phyloP scores from a whole-genome alignment of 1,284 basidiomycete genomes.

The Coniferiporia sulphurascens region DNA sequence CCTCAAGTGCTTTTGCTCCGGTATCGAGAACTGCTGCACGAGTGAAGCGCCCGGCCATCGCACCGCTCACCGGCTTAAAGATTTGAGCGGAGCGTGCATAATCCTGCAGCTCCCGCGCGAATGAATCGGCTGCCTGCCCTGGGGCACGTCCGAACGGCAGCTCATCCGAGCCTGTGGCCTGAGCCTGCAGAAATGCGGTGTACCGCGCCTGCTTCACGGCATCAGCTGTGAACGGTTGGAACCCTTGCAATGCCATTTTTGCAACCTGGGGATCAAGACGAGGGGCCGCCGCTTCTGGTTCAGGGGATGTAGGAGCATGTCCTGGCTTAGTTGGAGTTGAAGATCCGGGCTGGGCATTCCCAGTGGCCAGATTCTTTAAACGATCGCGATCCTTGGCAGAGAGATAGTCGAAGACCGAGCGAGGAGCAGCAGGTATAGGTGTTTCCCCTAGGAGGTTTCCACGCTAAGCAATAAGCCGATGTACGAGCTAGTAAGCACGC shows the following conservation, averaged over 20 bases:
- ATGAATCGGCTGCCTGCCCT: conserved; percentile 59
- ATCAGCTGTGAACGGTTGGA: conserved; percentile 83
- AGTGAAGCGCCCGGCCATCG: conserved; percentile 92
- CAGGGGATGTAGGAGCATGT: conserved; percentile 23
- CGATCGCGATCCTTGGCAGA: conserved; percentile 87
- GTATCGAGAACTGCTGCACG: conserved; percentile 62
- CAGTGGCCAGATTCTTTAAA: conserved; percentile 58
- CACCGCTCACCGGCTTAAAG: conserved; percentile 88
- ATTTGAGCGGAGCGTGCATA: conserved; percentile 85
- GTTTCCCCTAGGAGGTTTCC: conserved; percentile 82
- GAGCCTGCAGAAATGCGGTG: conserved; percentile 73
- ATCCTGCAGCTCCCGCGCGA: conserved; percentile 79
- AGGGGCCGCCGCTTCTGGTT: conserved; percentile 46
- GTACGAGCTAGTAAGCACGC: conserved; percentile 12
- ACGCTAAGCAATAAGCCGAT: conserved; percentile 44
- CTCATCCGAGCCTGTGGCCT: conserved; percentile 40
- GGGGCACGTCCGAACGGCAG: conserved; percentile 46
- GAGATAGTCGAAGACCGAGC: conserved; percentile 90
- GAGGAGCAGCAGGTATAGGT: conserved; percentile 59
- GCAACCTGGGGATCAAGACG: conserved; percentile 73
- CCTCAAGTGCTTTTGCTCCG: conserved; percentile 64
- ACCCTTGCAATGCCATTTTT: conserved; percentile 82
- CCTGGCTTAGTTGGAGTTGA: conserved; percentile 23
- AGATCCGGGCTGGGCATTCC: conserved; percentile 22
- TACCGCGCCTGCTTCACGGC: conserved; percentile 83